Base-by-base conservation (phyloP, 169 alveolate genomes). In the Plasmodium sp. region DNA sequence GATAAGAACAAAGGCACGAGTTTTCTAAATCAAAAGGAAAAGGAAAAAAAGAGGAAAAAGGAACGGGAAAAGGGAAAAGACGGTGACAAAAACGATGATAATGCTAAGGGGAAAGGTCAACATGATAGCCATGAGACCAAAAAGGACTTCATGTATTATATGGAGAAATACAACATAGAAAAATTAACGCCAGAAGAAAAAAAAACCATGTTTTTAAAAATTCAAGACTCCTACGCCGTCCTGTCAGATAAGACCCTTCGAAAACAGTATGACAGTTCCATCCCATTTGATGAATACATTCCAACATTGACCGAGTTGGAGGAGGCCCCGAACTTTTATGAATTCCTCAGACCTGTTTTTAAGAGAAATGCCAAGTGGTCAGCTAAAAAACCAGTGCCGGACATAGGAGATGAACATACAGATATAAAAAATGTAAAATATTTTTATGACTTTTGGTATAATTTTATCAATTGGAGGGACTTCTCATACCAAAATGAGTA, bases 211-310 rank as follows among this genome's bases (percentile, higher is more conserved):
- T 98, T 98, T 94, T 84, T 98, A 39, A 97, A 97, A 90, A 96
- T 98, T 56, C 99, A 98, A 95, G 99, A 98, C 80, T 99, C 99
- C 4, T 98, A 98, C 95, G 98, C 99, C 18, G 97, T 98, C 1
- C 92, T 98, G 73, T 97, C 98, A 22, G 99, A 98, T 92, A 95
- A 96, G 31, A 96, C 95, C 81, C 96, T 98, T 92, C 95, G 99
- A 81, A 97, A 96, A 80, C 97, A 97, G 84, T 98, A 98, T 93
- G 99, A 98, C 88, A 97, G 99, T 77, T 97, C 98, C 34, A 93
- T 98, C 58, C 99, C 99, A 12, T 98, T 98, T 94, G 99, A 98
- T 93, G 99, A 98, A 95, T 71, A 96, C 33, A 97, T 98, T 14
- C 99, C 99, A 16, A 97, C 98, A 45, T 58, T 56, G 71, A 95